Evolutionary conservation across 2,329 filamentous ascomycete genomes (phyloP), one percentile per base, ranked within the genome.

Genomic region (Fusarium denticulatum): DNA sequence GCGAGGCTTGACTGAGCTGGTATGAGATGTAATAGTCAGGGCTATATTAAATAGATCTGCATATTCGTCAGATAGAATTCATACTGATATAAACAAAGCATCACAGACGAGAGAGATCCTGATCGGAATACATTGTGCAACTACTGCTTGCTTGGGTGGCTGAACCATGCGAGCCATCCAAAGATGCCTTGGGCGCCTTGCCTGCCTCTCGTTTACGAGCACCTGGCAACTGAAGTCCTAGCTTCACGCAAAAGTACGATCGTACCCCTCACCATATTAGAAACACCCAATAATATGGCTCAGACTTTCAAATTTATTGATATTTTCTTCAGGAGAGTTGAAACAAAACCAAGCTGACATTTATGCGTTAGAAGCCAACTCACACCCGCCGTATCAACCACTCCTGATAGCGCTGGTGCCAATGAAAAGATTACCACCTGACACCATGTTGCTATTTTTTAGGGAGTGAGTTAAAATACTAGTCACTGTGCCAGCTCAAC

Each of bases 311-410:
- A 12, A 37, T 37, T 20, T 36, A 36, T 59, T 40, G 28, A 43
- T 36, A 49, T 60, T 64, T 57, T 46, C 40, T 16, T 59, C 64
- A 58, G 67, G 67, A 36, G 59, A 60, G 70, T 47, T 62, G 70
- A 69, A 62, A 71, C 62, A 60, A 56, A 40, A 42, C 52, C 60
- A 40, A 50, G 64, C 60, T 37, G 65, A 59, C 39, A 55, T 60
- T 46, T 37, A 45, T 24, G 30, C 16, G 26, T n/a, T 30, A 26
- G 26, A 47, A 47, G 45, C 45, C 45, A 47, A 47, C 45, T n/a
- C 45, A 47, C 45, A 47, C 45, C 45, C 26, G 45, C 45, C 26
- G 26, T 47, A 47, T n/a, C 45, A 22, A 30, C 45, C 45, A n/a
- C 45, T 47, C 20, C 45, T 30, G 45, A 47, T n/a, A 22, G 45